These are phyloP conservation scores for Thermoascus crustaceus DNA, from an alignment of 2,329 filamentous ascomycete species.

Conservation along the genomic window DNA sequence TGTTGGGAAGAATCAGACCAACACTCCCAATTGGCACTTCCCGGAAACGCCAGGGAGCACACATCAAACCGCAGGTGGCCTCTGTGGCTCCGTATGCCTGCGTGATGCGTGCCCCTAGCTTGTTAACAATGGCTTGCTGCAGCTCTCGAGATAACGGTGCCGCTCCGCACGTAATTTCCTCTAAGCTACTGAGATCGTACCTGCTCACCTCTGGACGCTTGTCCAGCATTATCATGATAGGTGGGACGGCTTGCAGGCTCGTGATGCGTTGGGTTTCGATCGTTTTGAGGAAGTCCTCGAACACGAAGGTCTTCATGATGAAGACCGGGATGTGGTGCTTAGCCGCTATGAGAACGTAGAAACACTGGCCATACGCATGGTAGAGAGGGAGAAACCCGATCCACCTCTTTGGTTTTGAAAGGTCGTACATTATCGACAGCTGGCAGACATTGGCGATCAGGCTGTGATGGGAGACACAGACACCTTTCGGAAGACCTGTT, in stretches of 20 bases:
- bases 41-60: too few species aligned
- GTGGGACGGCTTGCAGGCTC: constrained; percentile 59
- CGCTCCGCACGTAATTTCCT: constrained; percentile 55
- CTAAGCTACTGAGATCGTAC: constrained; percentile 61
- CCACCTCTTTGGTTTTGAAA: constrained; percentile 41
- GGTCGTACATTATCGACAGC: constrained; percentile 48
- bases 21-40: constrained; percentile 41
- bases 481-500: constrained; percentile 76
- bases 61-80: constrained; percentile 35
- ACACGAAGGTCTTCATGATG: constrained; percentile 71
- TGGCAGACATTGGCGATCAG: constrained; percentile 59
- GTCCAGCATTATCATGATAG: constrained; percentile 63
- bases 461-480: constrained; percentile 70
- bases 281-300: constrained; percentile 60
- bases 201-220: constrained; percentile 60
- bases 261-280: constrained; percentile 63
- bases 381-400: constrained; percentile 72
- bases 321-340: constrained; percentile 59
- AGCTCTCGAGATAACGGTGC: constrained; percentile 55
- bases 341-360: constrained; percentile 56
- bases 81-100: constrained; percentile 60
- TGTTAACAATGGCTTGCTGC: constrained; percentile 40
- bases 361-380: constrained; percentile 51
- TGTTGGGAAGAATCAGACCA: constrained; percentile 48
- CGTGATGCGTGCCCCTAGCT: constrained; percentile 33